Evolutionary conservation across 2,329 filamentous ascomycete genomes (phyloP), one percentile per base, ranked within the genome.

Genomic region (Neofusicoccum ribis): DNA sequence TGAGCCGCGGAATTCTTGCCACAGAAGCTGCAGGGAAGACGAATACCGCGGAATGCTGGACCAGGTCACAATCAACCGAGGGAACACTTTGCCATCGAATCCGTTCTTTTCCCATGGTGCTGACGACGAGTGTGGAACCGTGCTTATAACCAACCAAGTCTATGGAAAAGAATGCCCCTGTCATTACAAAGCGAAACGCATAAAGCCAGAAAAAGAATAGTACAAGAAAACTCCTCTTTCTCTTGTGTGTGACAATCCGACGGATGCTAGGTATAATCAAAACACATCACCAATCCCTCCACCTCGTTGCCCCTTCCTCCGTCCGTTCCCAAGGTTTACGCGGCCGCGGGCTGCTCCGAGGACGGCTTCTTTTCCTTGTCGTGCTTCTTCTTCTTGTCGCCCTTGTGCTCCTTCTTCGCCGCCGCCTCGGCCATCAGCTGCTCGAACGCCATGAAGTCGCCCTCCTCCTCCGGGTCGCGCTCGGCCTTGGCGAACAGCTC

Each of bases 361-460:
- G 37, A n/a, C 11, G 60, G 17, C 37, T 51, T n/a, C 17, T 64
- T 52, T 20, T 41, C 60, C 51, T 49, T 64, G 51, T 59, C 43
- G 37, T 58, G 15, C 62, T 64, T 64, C 41, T 56, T 41, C 76
- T 92, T 90, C 65, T 91, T 87, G 73, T 94, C 90, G 77, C 92
- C 89, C 73, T 89, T 86, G 74, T 86, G 85, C 70, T 95, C 92
- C 80, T 97, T 97, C 86, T 98, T 98, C 63, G 93, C 90, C 65
- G 93, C 93, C 4, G 94, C 94, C 77, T 99, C 95, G 59, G 95
- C 93, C 78, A 99, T 96, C 64, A 99, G 88, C 79, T 98, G 93
- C 78, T 99, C 95, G 71, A 99, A 99, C 15, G 94, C 93, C 87
- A 99, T 96, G 80, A 96, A 98, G 73, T 98, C 95, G 69, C 95